Base-by-base conservation (phyloP, 2,329 filamentous ascomycete species). In the Rasamsonia emersonii region DNA sequence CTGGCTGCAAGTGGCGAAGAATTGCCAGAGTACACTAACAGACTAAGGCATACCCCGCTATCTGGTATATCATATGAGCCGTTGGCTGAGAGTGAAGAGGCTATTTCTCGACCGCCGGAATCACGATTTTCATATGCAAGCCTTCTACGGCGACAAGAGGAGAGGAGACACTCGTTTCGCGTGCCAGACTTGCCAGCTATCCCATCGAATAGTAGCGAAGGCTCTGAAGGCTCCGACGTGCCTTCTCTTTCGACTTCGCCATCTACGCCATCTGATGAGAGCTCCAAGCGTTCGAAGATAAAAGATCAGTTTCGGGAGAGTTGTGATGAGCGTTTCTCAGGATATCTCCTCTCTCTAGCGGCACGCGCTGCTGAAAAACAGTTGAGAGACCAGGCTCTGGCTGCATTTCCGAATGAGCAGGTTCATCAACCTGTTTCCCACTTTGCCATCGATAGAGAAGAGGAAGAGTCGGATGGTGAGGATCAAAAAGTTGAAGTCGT, bases 361-460 rank as follows among this genome's bases (percentile, higher is more conserved):
- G 83, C 83, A 30, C 80, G 78, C 49, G 80, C 86, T 49, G 83
- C 82, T 6, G 79, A 91, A 54, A 77, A 79, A 49, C 81, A 89
- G 54, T 67, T 95, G 41, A 77, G 82, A 40, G 84, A 93, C 46
- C 62, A 63, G 42, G 56, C 64, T 10, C 49, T 68, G 33, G 65
- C 65, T 20, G 65, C 64, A 4, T 68, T 67, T 39, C 65, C 65
- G 9, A 67, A 67, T 36, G 64, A 68, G 41, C 56, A 64, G 39
- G 50, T 56, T 11, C 56, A 68, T 33, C 60, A 68, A 30, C 53
- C 55, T 4, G 61, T 67, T 3, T 57, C 64, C 33, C 65, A 68
- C 43, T 68, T 66, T 40, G 64, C 61, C 14, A 57, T 66, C 21
- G 59, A 62, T 26, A 50, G 53, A 23, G 61, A 63, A 35, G n/a